Evolutionary conservation across 768 basidiomycete species (phyloP).

Genomic region (Coprinopsis cinerea): DNA sequence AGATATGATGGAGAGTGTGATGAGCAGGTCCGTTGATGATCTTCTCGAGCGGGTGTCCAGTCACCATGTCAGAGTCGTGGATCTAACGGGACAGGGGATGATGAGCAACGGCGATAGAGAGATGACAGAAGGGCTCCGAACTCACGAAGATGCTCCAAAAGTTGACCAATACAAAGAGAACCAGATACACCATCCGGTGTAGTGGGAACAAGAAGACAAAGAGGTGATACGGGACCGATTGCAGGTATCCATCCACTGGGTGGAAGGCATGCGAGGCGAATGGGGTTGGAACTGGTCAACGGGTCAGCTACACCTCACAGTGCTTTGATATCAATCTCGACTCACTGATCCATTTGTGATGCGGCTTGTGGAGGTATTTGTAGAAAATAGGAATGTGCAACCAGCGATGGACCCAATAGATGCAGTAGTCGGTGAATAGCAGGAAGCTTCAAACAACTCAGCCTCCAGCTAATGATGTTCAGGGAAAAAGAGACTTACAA

Average conservation of each 20-base stretch:
- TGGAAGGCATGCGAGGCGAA: slow-evolving; percentile 99
- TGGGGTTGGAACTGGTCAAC: slow-evolving; percentile 79
- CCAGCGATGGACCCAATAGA: slow-evolving; percentile 96
- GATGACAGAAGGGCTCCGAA: slow-evolving; percentile 10
- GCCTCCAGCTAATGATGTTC: neutral
- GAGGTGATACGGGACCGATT: slow-evolving; percentile 93
- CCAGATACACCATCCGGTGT: slow-evolving; percentile 79
- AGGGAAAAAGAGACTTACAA: slow-evolving; percentile 42
- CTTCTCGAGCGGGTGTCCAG: slow-evolving; percentile 80
- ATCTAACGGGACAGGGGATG: slow-evolving; percentile 47
- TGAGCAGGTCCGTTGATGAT: slow-evolving; percentile 98
- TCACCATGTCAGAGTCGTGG: slow-evolving; percentile 99
- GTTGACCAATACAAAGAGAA: slow-evolving; percentile 87
- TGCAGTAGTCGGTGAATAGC: slow-evolving; percentile 73
- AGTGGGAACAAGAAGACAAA: slow-evolving; percentile 89
- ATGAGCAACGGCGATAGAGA: neutral
- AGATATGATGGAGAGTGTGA: slow-evolving; percentile 94
- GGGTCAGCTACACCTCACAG: neutral
- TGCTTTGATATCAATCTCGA: too few species aligned
- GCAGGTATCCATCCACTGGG: slow-evolving; percentile 88
- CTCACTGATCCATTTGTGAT: slow-evolving; percentile 97
- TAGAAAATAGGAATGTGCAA: slow-evolving; percentile 84
- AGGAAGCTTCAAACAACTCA: slow-evolving; percentile 21
- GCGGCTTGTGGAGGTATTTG: slow-evolving; percentile 92
- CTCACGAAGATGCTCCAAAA: slow-evolving; percentile 88